Base-by-base conservation (phyloP, 1,139 yeast genomes). In the Pneumocystis canis region DNA sequence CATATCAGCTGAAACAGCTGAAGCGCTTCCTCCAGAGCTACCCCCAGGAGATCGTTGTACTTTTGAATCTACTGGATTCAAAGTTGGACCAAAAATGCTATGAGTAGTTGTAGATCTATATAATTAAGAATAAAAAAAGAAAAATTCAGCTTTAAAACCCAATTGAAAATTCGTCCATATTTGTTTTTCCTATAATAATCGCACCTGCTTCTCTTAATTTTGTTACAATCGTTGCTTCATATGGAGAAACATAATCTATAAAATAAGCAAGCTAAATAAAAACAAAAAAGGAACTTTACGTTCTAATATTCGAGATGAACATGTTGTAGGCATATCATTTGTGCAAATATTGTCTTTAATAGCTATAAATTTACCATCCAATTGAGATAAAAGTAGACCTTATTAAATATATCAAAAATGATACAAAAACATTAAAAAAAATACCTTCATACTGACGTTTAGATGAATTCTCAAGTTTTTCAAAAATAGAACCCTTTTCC, bases 131-230 rank as follows among this genome's bases (percentile, higher is more conserved):
- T 28, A 18, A 47, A 1, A 20, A 32, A 16, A 32, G 18, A 9
- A 60, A 18, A 31, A 7, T 20, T 9, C 1, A 7, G 14, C 16
- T 9, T 2, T 58, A 84, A 1, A 84, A 84, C 1, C 98, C 99
- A 98, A 94, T 94, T 1, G 95, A 98, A 75, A 92, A 94, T 74
- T 94, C 97, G 74, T 94, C 99, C 81, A 94, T 77, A 69, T 92
- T 92, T n/a, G 95, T 80, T 73, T 90, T 92, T 0, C 96, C 97
- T 0, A 84, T 74, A n/a, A 84, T 71, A 0, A 73, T 69, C 31
- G 80, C 78, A 0, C 89, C 88, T 2, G 79, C 77, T 0, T 73
- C 68, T 18, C 77, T 72, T n/a, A 92, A 73, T 7, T 84, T 75
- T 1, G 73, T 68, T 0, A 83, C 82, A 1, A 85, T 87, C 0